phyloP scores from a whole-genome alignment of 208 protist genomes.

The Trichomonas tenax region DNA sequence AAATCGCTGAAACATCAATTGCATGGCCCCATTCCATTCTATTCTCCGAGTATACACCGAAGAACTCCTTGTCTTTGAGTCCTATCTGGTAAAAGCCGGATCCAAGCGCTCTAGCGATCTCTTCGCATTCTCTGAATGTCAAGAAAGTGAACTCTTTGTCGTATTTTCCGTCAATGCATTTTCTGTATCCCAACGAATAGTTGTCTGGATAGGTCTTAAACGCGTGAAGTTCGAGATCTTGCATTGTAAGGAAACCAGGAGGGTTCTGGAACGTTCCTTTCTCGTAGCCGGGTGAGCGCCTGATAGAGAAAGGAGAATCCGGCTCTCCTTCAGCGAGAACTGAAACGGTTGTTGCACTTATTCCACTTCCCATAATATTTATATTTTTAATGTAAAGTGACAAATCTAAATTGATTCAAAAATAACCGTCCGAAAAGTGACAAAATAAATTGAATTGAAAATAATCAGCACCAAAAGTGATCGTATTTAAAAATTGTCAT shows the following conservation, averaged over 20 bases:
- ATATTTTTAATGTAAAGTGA: too few species aligned
- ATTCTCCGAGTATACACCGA: not conserved
- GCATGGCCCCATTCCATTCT: not conserved
- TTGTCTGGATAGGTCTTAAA: not conserved
- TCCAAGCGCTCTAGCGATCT: not conserved
- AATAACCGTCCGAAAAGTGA: too few species aligned
- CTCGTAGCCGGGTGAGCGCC: not conserved
- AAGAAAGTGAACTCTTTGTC: not conserved
- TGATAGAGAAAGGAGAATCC: not conserved
- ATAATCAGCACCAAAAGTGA: too few species aligned
- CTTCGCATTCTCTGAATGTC: not conserved
- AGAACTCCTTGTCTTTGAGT: not conserved
- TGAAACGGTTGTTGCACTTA: constrained; percentile 3
- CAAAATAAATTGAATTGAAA: too few species aligned
- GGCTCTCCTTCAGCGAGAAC: not conserved
- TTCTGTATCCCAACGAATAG: not conserved
- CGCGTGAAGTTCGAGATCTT: not conserved
- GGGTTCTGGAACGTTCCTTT: not conserved
- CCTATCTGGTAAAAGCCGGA: not conserved
- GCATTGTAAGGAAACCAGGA: not conserved
- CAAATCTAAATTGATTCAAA: too few species aligned
- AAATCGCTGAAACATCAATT: not conserved
- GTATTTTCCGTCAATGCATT: not conserved
- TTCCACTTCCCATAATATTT: not conserved
- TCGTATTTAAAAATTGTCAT: too few species aligned